Evolutionary conservation across 306 rosid genomes (phyloP).

Genomic region (Bauhinia variegata): DNA sequence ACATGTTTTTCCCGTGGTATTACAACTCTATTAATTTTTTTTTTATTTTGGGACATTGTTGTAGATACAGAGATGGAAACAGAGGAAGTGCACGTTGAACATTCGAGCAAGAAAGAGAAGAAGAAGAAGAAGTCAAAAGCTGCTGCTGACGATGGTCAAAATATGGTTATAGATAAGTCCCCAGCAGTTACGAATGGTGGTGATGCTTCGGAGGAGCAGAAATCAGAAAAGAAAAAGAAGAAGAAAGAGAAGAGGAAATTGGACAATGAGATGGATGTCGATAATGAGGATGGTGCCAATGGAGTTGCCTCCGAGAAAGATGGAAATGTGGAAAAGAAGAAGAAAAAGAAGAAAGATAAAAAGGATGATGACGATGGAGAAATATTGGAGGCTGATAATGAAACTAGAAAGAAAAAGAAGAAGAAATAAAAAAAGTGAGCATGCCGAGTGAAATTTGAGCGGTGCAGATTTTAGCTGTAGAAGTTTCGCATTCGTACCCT

Average conservation of each 20-base stretch:
- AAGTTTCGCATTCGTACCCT: conserved; percentile 4
- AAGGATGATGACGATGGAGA: conserved; percentile 50
- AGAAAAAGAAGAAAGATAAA: conserved; percentile 60
- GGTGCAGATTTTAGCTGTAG: conserved; percentile 10
- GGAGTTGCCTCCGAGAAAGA: conserved; percentile 48
- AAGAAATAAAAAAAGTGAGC: conserved; percentile 64
- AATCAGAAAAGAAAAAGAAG: conserved; percentile 81
- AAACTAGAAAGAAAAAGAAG: conserved; percentile 70
- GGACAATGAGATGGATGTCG: conserved; percentile 47
- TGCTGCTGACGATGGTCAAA: conserved; percentile 48
- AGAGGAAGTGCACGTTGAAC: conserved; percentile 55
- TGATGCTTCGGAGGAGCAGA: conserved; percentile 52
- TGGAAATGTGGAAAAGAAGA: conserved; percentile 55
- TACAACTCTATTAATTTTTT: not conserved
- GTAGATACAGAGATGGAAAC: conserved; percentile 68
- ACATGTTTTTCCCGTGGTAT: not conserved
- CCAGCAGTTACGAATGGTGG: conserved; percentile 58
- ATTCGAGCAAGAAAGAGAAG: conserved; percentile 70
- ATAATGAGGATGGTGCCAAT: conserved; percentile 33
- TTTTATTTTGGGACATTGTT: conserved; percentile 15
- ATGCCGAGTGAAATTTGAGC: conserved; percentile 41
- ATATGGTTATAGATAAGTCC: conserved; percentile 54
- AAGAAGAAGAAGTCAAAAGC: conserved; percentile 66
- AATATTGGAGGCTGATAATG: conserved; percentile 39
- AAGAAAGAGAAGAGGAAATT: conserved; percentile 83